phyloP scores from a whole-genome alignment of 2,329 filamentous ascomycete species.

The Fusarium sp. region DNA sequence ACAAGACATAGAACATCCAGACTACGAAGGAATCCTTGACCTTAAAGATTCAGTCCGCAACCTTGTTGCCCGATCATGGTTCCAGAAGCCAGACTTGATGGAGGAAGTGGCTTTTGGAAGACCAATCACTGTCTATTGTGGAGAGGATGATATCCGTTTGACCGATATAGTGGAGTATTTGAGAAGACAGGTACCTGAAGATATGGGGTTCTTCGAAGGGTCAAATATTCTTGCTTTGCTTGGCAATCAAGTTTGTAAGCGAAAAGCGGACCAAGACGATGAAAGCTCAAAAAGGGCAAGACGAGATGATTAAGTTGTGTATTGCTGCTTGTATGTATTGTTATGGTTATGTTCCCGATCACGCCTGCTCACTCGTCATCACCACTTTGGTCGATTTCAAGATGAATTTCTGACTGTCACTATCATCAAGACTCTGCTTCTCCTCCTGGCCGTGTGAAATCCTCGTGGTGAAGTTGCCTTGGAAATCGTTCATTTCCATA shows the following conservation, averaged over 20 bases:
- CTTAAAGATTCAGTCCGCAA: not conserved
- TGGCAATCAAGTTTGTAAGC: not conserved
- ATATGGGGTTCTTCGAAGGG: not conserved
- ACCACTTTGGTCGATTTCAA: conserved; percentile 40
- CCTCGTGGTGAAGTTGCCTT: not conserved
- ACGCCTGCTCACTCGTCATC: conserved; percentile 1
- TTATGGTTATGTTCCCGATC: not conserved
- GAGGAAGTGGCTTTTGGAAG: too few species aligned
- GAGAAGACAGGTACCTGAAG: not conserved
- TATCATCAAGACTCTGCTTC: conserved; percentile 36
- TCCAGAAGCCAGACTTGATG: not conserved
- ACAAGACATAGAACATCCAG: too few species aligned
- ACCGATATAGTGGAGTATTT: too few species aligned
- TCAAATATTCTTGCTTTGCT: too few species aligned
- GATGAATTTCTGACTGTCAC: conserved; percentile 42
- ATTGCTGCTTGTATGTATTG: too few species aligned
- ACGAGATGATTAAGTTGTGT: not conserved
- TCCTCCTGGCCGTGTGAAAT: conserved; percentile 9
- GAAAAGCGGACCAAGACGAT: not conserved
- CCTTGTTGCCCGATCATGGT: not conserved
- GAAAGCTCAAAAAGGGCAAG: not conserved
- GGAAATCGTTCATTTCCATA: conserved; percentile 19
- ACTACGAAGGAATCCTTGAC: not conserved
- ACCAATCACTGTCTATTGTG: too few species aligned
- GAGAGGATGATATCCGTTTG: too few species aligned